Evolutionary conservation across 108 stramenopile genomes (phyloP).

Genomic region (Cylindrotheca closterium): DNA sequence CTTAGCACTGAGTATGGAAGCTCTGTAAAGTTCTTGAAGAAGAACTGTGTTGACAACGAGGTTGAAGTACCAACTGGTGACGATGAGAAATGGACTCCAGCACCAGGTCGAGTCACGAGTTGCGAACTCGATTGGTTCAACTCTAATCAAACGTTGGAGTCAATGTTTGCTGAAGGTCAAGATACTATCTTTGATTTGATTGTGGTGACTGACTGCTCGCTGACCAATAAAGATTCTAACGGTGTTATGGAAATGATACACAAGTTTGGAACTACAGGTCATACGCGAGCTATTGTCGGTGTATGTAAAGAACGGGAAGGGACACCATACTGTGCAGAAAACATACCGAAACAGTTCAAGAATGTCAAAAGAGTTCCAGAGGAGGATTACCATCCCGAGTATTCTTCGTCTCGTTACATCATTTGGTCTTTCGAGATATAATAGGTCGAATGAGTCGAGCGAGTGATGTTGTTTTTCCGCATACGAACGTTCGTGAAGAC

Average conservation of each 20-base stretch:
- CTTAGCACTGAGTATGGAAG: slow-evolving; percentile 18
- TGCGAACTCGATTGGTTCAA: slow-evolving; percentile 31
- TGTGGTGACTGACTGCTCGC: slow-evolving; percentile 20
- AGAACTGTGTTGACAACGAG: slow-evolving; percentile 3
- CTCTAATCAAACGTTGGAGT: slow-evolving; percentile 4
- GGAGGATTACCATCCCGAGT: slow-evolving; percentile 7
- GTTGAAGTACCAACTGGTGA: neutral
- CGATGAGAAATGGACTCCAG: neutral
- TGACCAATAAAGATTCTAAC: neutral
- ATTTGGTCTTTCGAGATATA: slow-evolving; percentile 8
- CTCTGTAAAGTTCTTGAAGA: slow-evolving; percentile 1
- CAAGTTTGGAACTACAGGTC: slow-evolving; percentile 18
- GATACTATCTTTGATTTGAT: slow-evolving; percentile 24
- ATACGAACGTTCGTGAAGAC: too few species aligned
- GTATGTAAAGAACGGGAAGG: slow-evolving; percentile 26
- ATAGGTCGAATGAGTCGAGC: neutral
- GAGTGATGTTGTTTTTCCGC: too few species aligned
- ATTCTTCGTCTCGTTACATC: neutral
- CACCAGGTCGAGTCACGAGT: slow-evolving; percentile 13
- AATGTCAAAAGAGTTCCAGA: neutral
- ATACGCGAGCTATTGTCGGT: slow-evolving; percentile 14
- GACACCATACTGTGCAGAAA: slow-evolving; percentile 7
- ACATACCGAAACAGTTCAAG: neutral
- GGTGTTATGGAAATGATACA: slow-evolving; percentile 22
- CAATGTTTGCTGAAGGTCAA: slow-evolving; percentile 3